phyloP scores from a whole-genome alignment of 495 filamentous ascomycete species.

The Pseudevernia furfuracea region DNA sequence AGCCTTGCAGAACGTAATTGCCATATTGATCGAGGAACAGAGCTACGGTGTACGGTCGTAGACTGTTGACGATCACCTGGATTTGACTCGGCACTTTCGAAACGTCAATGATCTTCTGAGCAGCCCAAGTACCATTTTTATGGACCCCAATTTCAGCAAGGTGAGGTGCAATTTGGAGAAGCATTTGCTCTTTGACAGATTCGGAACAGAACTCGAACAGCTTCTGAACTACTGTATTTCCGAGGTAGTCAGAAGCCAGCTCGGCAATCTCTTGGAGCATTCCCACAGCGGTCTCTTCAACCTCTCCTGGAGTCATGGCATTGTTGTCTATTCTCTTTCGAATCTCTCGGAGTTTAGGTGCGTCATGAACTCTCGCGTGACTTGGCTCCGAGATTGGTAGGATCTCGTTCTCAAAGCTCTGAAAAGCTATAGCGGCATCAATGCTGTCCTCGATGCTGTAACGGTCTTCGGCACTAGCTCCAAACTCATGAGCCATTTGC shows the following conservation, averaged over 20 bases:
- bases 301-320: constrained; percentile 72
- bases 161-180: constrained; percentile 78
- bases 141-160: constrained; percentile 94
- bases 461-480: constrained; percentile 73
- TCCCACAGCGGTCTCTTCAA: constrained; percentile 80
- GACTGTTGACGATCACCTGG: constrained; percentile 69
- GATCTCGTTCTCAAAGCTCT: constrained; percentile 71
- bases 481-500: constrained; percentile 81
- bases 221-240: constrained; percentile 99
- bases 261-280: constrained; percentile 98
- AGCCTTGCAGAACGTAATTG: constrained; percentile 96
- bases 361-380: constrained; percentile 87
- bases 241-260: constrained; percentile 87
- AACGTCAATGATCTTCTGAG: constrained; percentile 98
- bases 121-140: constrained; percentile 99
- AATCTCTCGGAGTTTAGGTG: constrained; percentile 90
- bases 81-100: constrained; percentile 79
- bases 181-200: constrained; percentile 81
- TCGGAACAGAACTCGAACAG: constrained; percentile 95
- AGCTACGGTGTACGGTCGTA: constrained; percentile 78
- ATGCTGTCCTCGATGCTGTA: constrained; percentile 65
- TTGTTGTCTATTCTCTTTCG: constrained; percentile 96
- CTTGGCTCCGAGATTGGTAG: constrained; percentile 82
- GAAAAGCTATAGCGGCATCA: constrained; percentile 64
- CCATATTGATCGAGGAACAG: constrained; percentile 96